These are phyloP conservation scores for Fibroporia radiculosa DNA, from an alignment of 768 basidiomycete genomes.

Conservation along the genomic window DNA sequence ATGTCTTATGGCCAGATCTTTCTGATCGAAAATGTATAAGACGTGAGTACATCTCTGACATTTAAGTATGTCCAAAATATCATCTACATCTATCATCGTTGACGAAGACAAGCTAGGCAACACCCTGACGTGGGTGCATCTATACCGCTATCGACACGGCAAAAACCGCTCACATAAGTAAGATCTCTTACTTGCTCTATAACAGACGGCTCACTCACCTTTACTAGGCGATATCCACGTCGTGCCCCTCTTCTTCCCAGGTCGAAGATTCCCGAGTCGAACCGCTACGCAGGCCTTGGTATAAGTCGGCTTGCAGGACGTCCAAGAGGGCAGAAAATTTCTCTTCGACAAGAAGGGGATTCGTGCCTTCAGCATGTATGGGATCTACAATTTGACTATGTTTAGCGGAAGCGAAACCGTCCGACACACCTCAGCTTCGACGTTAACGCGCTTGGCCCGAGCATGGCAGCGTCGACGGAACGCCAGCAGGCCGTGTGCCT, in stretches of 20 bases:
- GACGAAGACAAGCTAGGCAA: slow-evolving; percentile 30
- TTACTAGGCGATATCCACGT: slow-evolving; percentile 87
- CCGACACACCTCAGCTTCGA: slow-evolving; percentile 98
- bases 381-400: slow-evolving; percentile 75
- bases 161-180: slow-evolving; percentile 72
- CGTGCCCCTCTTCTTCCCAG: slow-evolving; percentile 90
- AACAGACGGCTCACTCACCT: background rate
- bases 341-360: slow-evolving; percentile 84
- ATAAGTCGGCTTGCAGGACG: slow-evolving; percentile 95
- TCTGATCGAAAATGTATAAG: no score
- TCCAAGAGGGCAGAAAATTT: slow-evolving; percentile 82
- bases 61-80: slow-evolving; percentile 45
- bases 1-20: no score
- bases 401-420: slow-evolving; percentile 73
- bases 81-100: background rate
- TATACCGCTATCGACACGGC: slow-evolving; percentile 95
- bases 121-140: slow-evolving; percentile 79
- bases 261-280: slow-evolving; percentile 38
- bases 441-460: slow-evolving; percentile 90
- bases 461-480: slow-evolving; percentile 96
- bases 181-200: slow-evolving; percentile 1
- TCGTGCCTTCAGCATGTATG: slow-evolving; percentile 57
- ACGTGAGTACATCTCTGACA: slow-evolving; percentile 92
- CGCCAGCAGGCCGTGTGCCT: slow-evolving; percentile 51
- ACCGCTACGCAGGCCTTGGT: slow-evolving; percentile 69